Base-by-base conservation (phyloP, 768 basidiomycete species). In the Sistotremastrum suecicum region DNA sequence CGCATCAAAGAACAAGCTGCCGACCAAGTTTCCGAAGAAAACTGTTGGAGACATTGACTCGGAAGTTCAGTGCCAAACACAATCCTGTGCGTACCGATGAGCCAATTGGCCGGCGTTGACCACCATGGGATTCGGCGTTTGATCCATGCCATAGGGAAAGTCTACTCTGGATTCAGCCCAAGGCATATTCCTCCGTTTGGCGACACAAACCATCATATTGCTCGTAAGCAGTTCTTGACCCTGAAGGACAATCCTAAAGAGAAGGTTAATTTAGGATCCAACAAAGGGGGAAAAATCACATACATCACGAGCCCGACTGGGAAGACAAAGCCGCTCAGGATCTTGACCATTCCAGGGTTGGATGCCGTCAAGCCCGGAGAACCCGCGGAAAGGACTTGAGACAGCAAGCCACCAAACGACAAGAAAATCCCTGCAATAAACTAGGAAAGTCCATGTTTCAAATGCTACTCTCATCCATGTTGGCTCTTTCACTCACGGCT, bases 291-390 rank as follows among this genome's bases (percentile, higher is more conserved):
- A n/a, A 37, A 32, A 5, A 8, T n/a, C 8, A 49, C 67, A 49
- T 53, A 83, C 82, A 84, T 84, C 45, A 80, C 76, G 65, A 84
- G 73, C 55, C 82, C 82, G 2, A 80, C 78, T 6, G 82, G 82
- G 58, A 84, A 84, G 29, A 84, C 76, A 41, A 82, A 72, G 10
- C 77, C 81, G 11, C 70, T 70, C 3, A 84, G 59, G 32, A 81
- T 51, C 55, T 78, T 83, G 39, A 80, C 75, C 7, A 84, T 61
- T 12, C 82, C 82, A 1, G 81, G 82, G 48, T 82, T 79, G 47
- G 61, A 63, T 34, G 60, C 42, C 20, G 60, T 70, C 31, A 84
- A 54, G 1, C 64, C 69, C 0, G 63, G 56, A 0, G 81, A 70
- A 5, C 82, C 82, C 34, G 78, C 82, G 39, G 68, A 62, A 10